Conservation (phyloP, 441 rosid species). For the Flueggea neowawraea region DNA sequence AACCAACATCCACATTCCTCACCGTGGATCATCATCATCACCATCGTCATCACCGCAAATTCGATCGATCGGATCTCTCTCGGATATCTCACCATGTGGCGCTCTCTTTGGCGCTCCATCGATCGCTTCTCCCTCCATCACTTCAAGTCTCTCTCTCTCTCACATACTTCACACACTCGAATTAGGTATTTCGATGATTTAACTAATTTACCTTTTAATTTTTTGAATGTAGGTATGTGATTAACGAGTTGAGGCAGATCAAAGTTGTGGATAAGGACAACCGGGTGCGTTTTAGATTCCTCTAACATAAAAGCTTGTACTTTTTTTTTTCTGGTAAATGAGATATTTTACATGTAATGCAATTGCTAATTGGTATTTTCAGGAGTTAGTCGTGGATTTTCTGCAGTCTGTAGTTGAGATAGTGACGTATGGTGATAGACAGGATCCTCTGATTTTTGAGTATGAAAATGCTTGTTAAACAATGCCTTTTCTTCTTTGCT, state of each 20-base stretch:
- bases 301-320: no score
- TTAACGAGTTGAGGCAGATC: constrained; percentile 51
- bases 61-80: no score
- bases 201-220: neutral
- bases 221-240: constrained; percentile 28
- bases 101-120: constrained; percentile 64
- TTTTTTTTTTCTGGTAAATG: no score
- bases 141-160: constrained; percentile 36
- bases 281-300: constrained; percentile 26
- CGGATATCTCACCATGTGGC: constrained; percentile 48
- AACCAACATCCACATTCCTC: no score
- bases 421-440: constrained; percentile 69
- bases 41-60: no score
- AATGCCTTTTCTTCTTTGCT: neutral
- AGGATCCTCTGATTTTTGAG: constrained; percentile 67
- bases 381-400: constrained; percentile 58
- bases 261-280: constrained; percentile 47
- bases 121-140: constrained; percentile 76
- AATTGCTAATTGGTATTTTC: constrained; percentile 7
- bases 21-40: no score
- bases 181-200: neutral
- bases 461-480: constrained; percentile 18
- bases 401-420: constrained; percentile 68
- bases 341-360: no score
- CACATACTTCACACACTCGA: neutral